phyloP scores from a whole-genome alignment of 192 early-diverging fungal genomes.

The Mortierella hygrophila region DNA sequence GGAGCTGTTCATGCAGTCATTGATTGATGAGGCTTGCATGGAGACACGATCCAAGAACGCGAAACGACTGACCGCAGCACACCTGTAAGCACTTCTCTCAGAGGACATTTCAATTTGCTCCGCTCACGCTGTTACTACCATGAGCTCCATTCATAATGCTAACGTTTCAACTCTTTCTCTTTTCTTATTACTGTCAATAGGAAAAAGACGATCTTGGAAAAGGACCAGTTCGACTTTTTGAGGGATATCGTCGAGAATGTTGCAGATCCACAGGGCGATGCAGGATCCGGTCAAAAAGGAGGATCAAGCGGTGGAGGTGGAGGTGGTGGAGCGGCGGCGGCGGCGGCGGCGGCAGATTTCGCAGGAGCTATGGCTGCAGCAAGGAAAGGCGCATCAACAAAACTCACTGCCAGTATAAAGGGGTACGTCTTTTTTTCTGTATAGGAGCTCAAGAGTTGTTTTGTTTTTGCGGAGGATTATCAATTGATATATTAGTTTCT shows the following conservation, averaged over 20 bases:
- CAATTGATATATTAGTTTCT: background rate
- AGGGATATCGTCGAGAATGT: slow-evolving; percentile 88
- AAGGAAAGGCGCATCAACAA: slow-evolving; percentile 12
- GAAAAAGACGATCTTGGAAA: slow-evolving; percentile 84
- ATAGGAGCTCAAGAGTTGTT: background rate
- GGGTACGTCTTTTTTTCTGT: background rate
- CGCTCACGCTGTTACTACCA: background rate
- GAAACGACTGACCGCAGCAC: slow-evolving; percentile 87
- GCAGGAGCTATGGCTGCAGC: slow-evolving; percentile 42
- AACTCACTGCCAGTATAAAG: background rate
- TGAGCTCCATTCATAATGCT: background rate
- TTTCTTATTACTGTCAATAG: slow-evolving; percentile 48
- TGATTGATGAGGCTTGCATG: slow-evolving; percentile 89
- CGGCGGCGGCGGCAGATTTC: slow-evolving; percentile 22
- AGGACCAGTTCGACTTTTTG: slow-evolving; percentile 95
- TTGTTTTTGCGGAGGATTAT: background rate
- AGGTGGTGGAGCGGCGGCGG: slow-evolving; percentile 6
- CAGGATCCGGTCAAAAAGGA: slow-evolving; percentile 19
- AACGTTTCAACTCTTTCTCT: background rate
- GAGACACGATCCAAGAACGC: slow-evolving; percentile 83
- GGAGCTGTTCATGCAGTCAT: slow-evolving; percentile 94
- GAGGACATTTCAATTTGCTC: background rate
- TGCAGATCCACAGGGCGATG: slow-evolving; percentile 71
- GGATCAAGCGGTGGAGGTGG: slow-evolving; percentile 13
- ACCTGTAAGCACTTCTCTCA: slow-evolving; percentile 73